Percentiles rank a stretch among this genome's conserved stretches.
These are phyloP conservation scores for Fraxinus platypoda DNA, from an alignment of 305 asterid species.

Conservation along the genomic window DNA sequence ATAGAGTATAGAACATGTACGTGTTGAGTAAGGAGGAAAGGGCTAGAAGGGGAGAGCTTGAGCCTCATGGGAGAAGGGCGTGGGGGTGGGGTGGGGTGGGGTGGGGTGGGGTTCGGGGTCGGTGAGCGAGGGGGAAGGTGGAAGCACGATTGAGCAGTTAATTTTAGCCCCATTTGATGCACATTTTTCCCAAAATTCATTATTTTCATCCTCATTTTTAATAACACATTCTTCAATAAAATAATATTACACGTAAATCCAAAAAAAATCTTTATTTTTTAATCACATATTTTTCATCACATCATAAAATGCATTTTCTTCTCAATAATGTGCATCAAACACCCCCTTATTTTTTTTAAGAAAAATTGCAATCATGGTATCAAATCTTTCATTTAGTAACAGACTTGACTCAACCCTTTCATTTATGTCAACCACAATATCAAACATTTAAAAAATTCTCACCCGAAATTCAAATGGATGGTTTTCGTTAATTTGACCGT, in stretches of 20 bases:
- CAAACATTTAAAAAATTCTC: neutral
- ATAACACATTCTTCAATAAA: too few species aligned
- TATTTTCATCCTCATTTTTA: too few species aligned
- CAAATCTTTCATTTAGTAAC: too few species aligned
- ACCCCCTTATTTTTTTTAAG: neutral
- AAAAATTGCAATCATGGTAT: too few species aligned
- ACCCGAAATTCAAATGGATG: too few species aligned
- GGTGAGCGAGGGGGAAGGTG: neutral
- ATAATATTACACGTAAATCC: too few species aligned
- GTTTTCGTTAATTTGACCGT: neutral
- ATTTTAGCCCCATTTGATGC: neutral
- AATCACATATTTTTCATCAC: too few species aligned
- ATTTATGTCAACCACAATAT: too few species aligned
- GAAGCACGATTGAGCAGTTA: neutral
- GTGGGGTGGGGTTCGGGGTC: neutral
- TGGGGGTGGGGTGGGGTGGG: neutral
- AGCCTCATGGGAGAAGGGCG: neutral
- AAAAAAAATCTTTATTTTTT: too few species aligned
- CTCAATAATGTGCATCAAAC: too few species aligned
- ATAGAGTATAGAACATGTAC: neutral
- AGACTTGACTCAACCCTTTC: neutral
- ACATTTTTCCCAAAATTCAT: too few species aligned
- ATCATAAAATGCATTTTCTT: too few species aligned
- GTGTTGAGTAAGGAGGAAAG: conserved; percentile 20
- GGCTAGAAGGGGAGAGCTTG: neutral